Conservation (phyloP, 768 basidiomycete species). For the Tubosaeta brunneosetosa region DNA sequence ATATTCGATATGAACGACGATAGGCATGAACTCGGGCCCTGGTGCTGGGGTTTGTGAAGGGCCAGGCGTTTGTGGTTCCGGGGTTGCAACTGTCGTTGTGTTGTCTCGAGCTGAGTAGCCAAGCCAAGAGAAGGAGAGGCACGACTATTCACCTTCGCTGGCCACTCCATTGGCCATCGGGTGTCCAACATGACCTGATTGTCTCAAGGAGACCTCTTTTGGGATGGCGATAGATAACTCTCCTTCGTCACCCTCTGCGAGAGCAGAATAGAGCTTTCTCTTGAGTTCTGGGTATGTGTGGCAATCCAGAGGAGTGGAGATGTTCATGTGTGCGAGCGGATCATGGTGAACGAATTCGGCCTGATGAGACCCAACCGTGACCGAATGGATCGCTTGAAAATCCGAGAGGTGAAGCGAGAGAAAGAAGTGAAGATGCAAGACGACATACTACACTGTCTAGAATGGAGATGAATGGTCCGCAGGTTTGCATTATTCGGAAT, state of each 20-base stretch:
- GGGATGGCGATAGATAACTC: slow-evolving; percentile 90
- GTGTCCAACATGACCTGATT: slow-evolving; percentile 44
- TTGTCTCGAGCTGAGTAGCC: slow-evolving; percentile 5
- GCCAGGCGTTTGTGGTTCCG: slow-evolving; percentile 74
- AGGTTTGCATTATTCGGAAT: slow-evolving; percentile 76
- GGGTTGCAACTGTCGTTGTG: slow-evolving; percentile 55
- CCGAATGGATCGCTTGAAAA: slow-evolving; percentile 59
- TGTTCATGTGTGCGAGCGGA: slow-evolving; percentile 60
- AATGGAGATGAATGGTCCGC: slow-evolving; percentile 82
- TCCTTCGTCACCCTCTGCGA: slow-evolving; percentile 90
- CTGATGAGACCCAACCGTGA: slow-evolving; percentile 64
- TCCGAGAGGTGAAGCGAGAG: slow-evolving; percentile 19
- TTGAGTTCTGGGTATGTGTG: slow-evolving; percentile 92
- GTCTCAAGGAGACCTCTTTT: slow-evolving; percentile 61
- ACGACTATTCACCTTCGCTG: slow-evolving; percentile 50
- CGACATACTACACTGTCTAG: slow-evolving; percentile 76
- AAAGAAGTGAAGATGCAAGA: slow-evolving; percentile 10
- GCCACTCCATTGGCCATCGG: slow-evolving; percentile 36
- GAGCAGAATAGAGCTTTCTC: slow-evolving; percentile 83
- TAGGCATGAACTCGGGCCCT: slow-evolving; percentile 67
- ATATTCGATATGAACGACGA: slow-evolving; percentile 73
- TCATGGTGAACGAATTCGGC: slow-evolving; percentile 80
- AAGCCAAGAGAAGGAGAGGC: neutral
- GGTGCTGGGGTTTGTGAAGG: slow-evolving; percentile 33
- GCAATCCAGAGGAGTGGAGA: slow-evolving; percentile 70